Conservation (phyloP, 2,329 filamentous ascomycete genomes). For the Sporothrix schenckii region DNA sequence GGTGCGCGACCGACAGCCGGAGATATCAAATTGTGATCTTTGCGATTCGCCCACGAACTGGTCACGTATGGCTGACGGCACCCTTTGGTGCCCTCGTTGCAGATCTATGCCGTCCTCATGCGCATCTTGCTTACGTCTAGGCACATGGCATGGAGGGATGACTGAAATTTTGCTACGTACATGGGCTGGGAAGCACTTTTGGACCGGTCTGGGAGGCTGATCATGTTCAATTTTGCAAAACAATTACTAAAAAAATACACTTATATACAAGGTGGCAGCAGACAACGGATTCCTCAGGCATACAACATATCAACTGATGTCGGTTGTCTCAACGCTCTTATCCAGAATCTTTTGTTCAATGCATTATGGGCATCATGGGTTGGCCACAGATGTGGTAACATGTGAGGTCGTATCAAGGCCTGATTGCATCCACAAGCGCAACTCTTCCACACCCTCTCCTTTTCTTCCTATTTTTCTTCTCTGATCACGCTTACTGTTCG, state of each 20-base stretch:
- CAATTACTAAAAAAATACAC: slow-evolving; percentile 9
- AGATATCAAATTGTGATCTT: not conserved
- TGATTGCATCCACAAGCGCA: not conserved
- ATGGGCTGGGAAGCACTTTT: not conserved
- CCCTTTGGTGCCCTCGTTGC: not conserved
- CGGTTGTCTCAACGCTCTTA: not conserved
- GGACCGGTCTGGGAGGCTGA: slow-evolving; percentile 1
- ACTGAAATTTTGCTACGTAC: not conserved
- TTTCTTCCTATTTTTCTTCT: not conserved
- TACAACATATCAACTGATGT: not conserved
- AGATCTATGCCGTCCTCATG: not conserved
- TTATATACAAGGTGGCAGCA: slow-evolving; percentile 16
- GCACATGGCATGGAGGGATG: not conserved
- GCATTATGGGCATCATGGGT: not conserved
- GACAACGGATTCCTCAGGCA: not conserved
- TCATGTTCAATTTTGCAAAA: slow-evolving; percentile 7
- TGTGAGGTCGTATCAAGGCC: not conserved
- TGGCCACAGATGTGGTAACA: not conserved
- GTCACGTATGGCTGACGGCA: not conserved
- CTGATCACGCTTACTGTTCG: slow-evolving; percentile 31
- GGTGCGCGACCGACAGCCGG: slow-evolving; percentile 2
- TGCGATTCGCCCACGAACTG: not conserved
- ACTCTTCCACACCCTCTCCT: not conserved
- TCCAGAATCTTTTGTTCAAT: slow-evolving; percentile 2
- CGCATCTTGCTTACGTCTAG: not conserved